Evolutionary conservation across 2,329 filamentous ascomycete genomes (phyloP).

Genomic region (Colletotrichum scovillei): DNA sequence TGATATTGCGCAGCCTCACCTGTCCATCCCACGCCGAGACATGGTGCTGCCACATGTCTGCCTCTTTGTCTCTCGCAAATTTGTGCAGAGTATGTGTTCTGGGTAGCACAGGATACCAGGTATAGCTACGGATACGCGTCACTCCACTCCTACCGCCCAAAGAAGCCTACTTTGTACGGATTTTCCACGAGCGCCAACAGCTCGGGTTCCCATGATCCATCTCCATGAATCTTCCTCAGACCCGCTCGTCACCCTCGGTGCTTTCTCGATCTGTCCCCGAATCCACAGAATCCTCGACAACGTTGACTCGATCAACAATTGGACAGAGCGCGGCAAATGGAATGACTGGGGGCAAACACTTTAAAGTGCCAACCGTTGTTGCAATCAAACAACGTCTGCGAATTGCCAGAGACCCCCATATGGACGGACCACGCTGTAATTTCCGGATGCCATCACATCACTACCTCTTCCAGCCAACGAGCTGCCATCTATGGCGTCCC

Average conservation of each 20-base stretch:
- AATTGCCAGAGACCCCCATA: constrained; percentile 27
- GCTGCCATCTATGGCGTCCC: constrained; percentile 30
- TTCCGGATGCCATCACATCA: constrained; percentile 33
- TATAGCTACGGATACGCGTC: background rate
- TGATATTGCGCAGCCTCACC: constrained; percentile 1
- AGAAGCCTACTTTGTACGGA: background rate
- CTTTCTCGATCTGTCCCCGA: constrained; percentile 9
- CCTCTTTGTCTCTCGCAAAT: constrained; percentile 1
- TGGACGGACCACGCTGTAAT: constrained; percentile 30
- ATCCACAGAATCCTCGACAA: constrained; percentile 10
- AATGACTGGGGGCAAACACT: constrained; percentile 6
- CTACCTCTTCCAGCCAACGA: constrained; percentile 32
- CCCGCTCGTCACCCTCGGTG: constrained; percentile 11
- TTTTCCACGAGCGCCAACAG: background rate
- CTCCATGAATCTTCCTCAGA: background rate
- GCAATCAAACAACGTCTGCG: constrained; percentile 26
- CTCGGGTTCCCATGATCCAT: background rate
- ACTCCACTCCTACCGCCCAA: background rate
- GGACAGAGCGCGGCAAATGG: constrained; percentile 26
- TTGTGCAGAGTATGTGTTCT: background rate
- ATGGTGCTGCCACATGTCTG: constrained; percentile 3
- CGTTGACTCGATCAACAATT: constrained; percentile 26
- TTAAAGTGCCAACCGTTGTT: constrained; percentile 9
- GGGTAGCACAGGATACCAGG: background rate
- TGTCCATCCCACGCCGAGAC: constrained; percentile 18